Evolutionary conservation across 2,329 filamentous ascomycete genomes (phyloP).

Genomic region (Westerdykella aurantiaca): DNA sequence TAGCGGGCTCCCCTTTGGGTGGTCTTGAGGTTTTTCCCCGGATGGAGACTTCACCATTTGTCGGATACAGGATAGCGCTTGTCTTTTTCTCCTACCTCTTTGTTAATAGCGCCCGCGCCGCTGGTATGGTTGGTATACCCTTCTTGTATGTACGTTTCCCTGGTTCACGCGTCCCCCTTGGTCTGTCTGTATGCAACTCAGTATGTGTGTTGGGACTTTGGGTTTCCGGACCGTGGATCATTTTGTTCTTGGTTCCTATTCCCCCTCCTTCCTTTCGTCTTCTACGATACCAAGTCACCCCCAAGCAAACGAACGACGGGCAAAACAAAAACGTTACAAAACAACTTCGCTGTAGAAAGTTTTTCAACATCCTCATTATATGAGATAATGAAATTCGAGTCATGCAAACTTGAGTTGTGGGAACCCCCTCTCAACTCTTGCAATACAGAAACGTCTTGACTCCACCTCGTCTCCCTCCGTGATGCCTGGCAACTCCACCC

Average conservation of each 20-base stretch:
- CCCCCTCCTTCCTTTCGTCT: constrained; percentile 5
- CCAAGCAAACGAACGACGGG: constrained; percentile 1
- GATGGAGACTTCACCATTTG: no score
- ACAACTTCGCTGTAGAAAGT: constrained; percentile 15
- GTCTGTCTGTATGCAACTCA: no score
- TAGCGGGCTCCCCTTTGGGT: no score
- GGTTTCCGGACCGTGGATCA: background rate
- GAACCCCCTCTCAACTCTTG: no score
- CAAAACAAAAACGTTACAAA: background rate
- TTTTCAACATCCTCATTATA: constrained; percentile 3
- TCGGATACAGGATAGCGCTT: constrained; percentile 3
- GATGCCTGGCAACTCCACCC: no score
- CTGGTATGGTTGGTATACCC: constrained; percentile 21
- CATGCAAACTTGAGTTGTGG: no score
- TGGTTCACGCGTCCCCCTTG: background rate
- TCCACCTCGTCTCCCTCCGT: no score
- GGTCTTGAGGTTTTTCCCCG: no score
- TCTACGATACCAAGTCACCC: background rate
- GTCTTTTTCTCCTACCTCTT: constrained; percentile 2
- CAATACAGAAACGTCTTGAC: no score
- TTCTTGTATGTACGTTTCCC: constrained; percentile 31
- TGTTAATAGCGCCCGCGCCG: no score
- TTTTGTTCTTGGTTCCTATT: constrained; percentile 1
- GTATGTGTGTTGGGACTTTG: background rate
- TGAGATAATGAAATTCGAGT: constrained; percentile 16